Conservation (phyloP, 768 basidiomycete species). For the Leccinum pellstonianum region DNA sequence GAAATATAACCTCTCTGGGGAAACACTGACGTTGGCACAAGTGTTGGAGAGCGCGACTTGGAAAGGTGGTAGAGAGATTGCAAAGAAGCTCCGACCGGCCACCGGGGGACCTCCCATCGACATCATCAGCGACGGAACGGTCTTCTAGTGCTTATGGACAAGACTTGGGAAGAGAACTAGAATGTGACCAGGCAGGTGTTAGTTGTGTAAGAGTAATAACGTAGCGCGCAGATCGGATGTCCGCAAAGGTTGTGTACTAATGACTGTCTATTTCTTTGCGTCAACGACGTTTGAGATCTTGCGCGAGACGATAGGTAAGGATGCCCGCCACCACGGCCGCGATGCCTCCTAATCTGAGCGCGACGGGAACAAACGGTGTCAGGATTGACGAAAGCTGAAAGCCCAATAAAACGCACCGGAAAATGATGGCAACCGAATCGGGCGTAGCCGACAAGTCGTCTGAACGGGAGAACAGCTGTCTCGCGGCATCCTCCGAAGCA, state of each 20-base stretch:
- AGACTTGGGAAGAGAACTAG: not conserved
- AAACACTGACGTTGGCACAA: conserved; percentile 75
- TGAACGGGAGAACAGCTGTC: conserved; percentile 13
- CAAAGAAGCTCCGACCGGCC: conserved; percentile 67
- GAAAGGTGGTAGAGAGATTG: conserved; percentile 95
- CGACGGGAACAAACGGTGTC: not conserved
- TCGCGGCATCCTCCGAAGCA: conserved; percentile 5
- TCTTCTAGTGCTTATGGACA: conserved; percentile 48
- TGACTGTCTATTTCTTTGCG: not conserved
- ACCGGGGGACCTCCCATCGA: conserved; percentile 85
- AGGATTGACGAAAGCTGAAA: not conserved
- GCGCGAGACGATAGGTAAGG: conserved; percentile 53
- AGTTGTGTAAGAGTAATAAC: not conserved
- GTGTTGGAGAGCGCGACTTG: conserved; percentile 94
- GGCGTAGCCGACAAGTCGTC: conserved; percentile 31
- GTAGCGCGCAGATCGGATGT: not conserved
- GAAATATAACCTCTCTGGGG: conserved; percentile 48
- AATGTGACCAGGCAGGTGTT: not conserved
- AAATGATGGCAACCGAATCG: conserved; percentile 78
- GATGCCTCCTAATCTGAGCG: conserved; percentile 53
- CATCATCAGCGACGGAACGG: conserved; percentile 81
- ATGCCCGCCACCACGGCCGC: conserved; percentile 54
- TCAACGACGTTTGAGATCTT: conserved; percentile 43
- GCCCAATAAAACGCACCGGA: conserved; percentile 48
- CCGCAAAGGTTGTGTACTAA: not conserved